Percentiles rank a stretch among this genome's conserved stretches.
Evolutionary conservation across 305 asterid species (phyloP).

Genomic region (Solanum aculeatissimum): DNA sequence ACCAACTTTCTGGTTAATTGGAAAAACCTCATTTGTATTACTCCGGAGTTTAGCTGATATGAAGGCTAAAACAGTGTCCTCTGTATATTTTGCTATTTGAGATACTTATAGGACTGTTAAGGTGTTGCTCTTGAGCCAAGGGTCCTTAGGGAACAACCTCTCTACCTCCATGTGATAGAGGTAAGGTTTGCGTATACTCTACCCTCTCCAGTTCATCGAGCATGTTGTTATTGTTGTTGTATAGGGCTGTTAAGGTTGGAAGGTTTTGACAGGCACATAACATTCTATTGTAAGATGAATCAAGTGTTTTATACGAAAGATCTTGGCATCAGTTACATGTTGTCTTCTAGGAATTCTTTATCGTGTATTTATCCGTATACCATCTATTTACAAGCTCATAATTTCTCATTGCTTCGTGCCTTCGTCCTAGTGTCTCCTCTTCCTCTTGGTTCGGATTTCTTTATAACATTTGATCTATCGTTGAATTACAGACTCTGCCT

Average conservation of each 20-base stretch:
- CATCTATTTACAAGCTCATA: neutral
- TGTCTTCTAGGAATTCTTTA: neutral
- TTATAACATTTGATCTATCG: neutral
- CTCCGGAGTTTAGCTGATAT: neutral
- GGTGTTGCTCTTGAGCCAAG: too few relatives aligned
- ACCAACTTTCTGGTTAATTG: neutral
- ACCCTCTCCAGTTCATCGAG: too few relatives aligned
- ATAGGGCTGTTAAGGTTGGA: neutral
- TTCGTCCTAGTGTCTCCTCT: neutral
- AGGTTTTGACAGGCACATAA: neutral
- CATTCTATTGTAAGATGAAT: neutral
- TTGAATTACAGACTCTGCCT: slow-evolving; percentile 25
- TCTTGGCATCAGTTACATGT: neutral
- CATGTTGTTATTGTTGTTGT: too few relatives aligned
- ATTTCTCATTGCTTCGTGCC: neutral
- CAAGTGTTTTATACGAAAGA: neutral
- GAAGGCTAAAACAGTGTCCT: neutral
- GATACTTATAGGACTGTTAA: neutral
- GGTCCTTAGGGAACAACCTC: too few relatives aligned
- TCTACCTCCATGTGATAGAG: too few relatives aligned
- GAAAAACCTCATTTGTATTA: neutral
- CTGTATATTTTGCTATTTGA: neutral
- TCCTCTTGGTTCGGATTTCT: neutral
- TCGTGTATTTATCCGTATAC: neutral
- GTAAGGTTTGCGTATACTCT: too few relatives aligned